Conservation (phyloP, 2,329 filamentous ascomycete species). For the Spiromastix sp. region DNA sequence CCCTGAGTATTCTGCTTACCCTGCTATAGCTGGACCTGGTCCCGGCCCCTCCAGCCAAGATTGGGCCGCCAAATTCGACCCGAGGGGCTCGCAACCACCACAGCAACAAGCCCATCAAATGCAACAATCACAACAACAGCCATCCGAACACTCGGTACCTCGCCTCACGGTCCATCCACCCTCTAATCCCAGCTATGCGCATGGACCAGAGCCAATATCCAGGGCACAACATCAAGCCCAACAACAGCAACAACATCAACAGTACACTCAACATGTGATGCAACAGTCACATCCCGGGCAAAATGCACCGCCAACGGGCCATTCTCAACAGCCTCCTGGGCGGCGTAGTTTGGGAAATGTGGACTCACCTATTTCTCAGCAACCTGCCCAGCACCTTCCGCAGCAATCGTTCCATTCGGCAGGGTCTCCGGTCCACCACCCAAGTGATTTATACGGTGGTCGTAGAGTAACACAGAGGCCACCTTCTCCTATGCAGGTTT, state of each 20-base stretch:
- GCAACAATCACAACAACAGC: background rate
- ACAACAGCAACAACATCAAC: conserved; percentile 9
- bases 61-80: conserved; percentile 33
- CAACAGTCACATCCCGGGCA: conserved; percentile 4
- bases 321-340: conserved; percentile 17
- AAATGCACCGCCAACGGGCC: conserved; percentile 7
- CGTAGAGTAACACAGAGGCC: conserved; percentile 19
- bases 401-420: conserved; percentile 18
- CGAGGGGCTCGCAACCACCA: conserved; percentile 24
- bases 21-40: conserved; percentile 16
- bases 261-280: background rate
- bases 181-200: conserved; percentile 1
- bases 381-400: too few species aligned
- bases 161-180: conserved; percentile 4
- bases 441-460: conserved; percentile 20
- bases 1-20: conserved; percentile 24
- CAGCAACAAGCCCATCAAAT: conserved; percentile 11
- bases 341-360: conserved; percentile 4
- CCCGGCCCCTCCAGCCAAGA: conserved; percentile 23
- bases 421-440: conserved; percentile 23
- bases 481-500: conserved; percentile 14
- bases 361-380: conserved; percentile 18
- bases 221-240: conserved; percentile 5
- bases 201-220: background rate
- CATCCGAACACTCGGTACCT: too few species aligned